Base-by-base conservation (phyloP, 345 rosid species). In the Bruguiera sexangula region DNA sequence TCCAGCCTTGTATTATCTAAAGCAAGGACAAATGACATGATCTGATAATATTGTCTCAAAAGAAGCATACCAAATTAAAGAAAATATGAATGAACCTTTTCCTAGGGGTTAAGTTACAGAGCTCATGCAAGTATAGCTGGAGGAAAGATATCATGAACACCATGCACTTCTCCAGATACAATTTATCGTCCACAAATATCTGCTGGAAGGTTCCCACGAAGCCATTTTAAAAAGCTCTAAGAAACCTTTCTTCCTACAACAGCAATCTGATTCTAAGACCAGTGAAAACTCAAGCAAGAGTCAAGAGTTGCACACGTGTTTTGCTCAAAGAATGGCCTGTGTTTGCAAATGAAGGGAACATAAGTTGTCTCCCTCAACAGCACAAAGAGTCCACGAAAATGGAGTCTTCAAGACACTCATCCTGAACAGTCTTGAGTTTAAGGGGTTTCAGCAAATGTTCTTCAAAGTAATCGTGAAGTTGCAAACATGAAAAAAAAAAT, bases 331-430 rank as follows among this genome's bases (percentile, higher is more conserved):
- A 69, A 86, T 71, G 72, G 89, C 81, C 72, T 74, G 85, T 68
- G 97, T 87, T 73, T 83, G 87, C 78, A 88, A 75, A 77, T 91
- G 95, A 51, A 6, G 30, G 60, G 83, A 76, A 75, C 68, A 67
- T 21, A 74, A 60, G 59, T 51, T 60, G 65, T 53, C 56, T 54
- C 53, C 60, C 52, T 86, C 80, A 60, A 73, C 82, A 69, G 80
- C 78, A 78, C 70, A 73, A 67, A 81, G 55, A 76, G 81, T 72
- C 72, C 46, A 68, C 70, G 74, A 55, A 84, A 94, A 91, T n/a
- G 97, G 97, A 91, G 56, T 85, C 90, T 68, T 91, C 97, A 73
- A 91, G 79, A 80, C 75, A 81, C 63, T 82, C 81, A 76, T 79
- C 82, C 54, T 71, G 71, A 66, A 69, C 43, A 62, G 77, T 57